phyloP scores from a whole-genome alignment of 352 stramenopile genomes.

The Globisporangium cystogenes region DNA sequence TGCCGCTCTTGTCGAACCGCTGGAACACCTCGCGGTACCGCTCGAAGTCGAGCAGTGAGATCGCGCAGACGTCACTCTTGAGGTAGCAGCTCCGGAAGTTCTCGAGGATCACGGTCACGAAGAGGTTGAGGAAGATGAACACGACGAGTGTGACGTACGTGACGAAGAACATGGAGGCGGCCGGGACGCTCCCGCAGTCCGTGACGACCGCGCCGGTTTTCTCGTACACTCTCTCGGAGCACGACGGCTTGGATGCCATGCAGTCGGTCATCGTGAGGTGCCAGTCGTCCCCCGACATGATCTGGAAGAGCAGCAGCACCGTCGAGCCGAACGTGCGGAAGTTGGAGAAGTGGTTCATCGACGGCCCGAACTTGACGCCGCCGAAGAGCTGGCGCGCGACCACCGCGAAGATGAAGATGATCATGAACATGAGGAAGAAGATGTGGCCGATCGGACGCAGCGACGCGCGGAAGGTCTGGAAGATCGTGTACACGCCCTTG shows the following conservation, averaged over 20 bases:
- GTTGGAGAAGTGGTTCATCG: slow-evolving; percentile 66
- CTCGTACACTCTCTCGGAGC: slow-evolving; percentile 33
- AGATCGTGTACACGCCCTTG: slow-evolving; percentile 63
- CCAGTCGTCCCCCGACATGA: slow-evolving; percentile 82
- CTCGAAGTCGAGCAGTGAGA: slow-evolving; percentile 76
- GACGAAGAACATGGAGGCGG: slow-evolving; percentile 55
- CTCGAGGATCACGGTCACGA: slow-evolving; percentile 78
- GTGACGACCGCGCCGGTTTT: slow-evolving; percentile 35
- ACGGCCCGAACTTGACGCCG: slow-evolving; percentile 43
- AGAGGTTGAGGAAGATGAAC: slow-evolving; percentile 81
- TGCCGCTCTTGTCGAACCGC: slow-evolving; percentile 49
- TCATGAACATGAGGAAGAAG: slow-evolving; percentile 78
- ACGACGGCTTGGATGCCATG: slow-evolving; percentile 53
- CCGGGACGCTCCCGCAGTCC: slow-evolving; percentile 46
- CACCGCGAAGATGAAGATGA: slow-evolving; percentile 81
- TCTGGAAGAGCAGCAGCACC: slow-evolving; percentile 69
- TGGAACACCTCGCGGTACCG: slow-evolving; percentile 62
- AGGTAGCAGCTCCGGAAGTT: slow-evolving; percentile 82
- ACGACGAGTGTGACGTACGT: slow-evolving; percentile 74
- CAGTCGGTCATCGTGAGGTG: slow-evolving; percentile 80
- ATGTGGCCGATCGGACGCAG: slow-evolving; percentile 65
- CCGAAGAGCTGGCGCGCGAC: slow-evolving; percentile 73
- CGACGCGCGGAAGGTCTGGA: slow-evolving; percentile 69
- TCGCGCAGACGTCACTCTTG: slow-evolving; percentile 65
- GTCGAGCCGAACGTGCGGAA: slow-evolving; percentile 61